Conservation (phyloP, 1,284 basidiomycete genomes). For the Malassezia brasiliensis region DNA sequence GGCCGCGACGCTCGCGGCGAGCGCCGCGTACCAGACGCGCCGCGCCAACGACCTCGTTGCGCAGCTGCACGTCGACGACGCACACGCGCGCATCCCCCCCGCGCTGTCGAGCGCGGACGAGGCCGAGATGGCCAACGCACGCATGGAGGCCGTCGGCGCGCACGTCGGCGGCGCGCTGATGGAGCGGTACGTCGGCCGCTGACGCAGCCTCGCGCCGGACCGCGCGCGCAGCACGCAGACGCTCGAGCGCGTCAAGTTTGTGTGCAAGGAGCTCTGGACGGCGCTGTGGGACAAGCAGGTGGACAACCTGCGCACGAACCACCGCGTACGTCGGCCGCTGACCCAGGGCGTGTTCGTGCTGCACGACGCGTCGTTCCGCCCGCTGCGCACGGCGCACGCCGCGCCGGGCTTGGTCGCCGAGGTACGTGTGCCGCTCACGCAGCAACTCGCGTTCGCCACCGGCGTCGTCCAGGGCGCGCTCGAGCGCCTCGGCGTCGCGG, state of each 20-base stretch:
- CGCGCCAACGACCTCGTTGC: constrained; percentile 14
- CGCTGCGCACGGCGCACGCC: constrained; percentile 55
- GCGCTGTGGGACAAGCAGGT: constrained; percentile 85
- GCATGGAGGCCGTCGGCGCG: constrained; percentile 71
- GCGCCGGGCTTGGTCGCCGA: neutral
- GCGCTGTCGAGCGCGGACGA: constrained; percentile 5
- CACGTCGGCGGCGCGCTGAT: constrained; percentile 77
- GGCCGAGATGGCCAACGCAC: constrained; percentile 54
- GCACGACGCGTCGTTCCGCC: constrained; percentile 80
- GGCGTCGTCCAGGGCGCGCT: constrained; percentile 20
- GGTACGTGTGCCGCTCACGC: neutral
- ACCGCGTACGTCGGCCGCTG: constrained; percentile 56
- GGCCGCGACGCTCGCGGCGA: constrained; percentile 2
- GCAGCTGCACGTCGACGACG: constrained; percentile 9
- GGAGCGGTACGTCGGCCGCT: constrained; percentile 59
- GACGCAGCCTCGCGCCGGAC: constrained; percentile 62
- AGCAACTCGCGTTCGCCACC: constrained; percentile 18
- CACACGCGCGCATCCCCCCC: constrained; percentile 10
- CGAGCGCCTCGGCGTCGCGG: constrained; percentile 14
- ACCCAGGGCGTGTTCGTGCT: constrained; percentile 79
- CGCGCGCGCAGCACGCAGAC: constrained; percentile 67
- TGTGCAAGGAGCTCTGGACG: constrained; percentile 90
- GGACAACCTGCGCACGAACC: constrained; percentile 87
- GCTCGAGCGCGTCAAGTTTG: constrained; percentile 82
- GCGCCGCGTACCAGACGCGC: constrained; percentile 6